phyloP scores from a whole-genome alignment of 2,329 filamentous ascomycete genomes.

The Bipolaris oryzae region DNA sequence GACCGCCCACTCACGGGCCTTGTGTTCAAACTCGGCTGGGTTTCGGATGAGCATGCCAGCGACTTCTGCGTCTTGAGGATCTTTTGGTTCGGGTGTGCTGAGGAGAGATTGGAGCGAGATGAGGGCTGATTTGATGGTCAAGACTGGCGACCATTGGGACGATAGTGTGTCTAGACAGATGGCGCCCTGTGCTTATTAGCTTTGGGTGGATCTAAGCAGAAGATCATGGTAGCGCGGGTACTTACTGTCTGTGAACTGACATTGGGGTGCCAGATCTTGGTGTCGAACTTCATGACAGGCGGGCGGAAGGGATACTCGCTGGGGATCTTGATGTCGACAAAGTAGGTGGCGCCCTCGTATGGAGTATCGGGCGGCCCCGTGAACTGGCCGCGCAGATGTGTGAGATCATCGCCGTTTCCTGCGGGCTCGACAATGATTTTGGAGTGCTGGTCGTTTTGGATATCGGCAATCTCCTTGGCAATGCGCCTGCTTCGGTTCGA shows the following conservation, averaged over 20 bases:
- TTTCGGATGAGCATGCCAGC: constrained; percentile 85
- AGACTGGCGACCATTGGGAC: constrained; percentile 89
- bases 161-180: constrained; percentile 95
- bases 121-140: constrained; percentile 94
- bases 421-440: constrained; percentile 73
- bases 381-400: constrained; percentile 82
- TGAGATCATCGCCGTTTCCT: constrained; percentile 70
- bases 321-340: constrained; percentile 86
- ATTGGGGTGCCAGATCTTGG: constrained; percentile 97
- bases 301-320: constrained; percentile 92
- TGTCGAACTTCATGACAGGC: constrained; percentile 87
- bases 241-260: constrained; percentile 89
- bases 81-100: constrained; percentile 90
- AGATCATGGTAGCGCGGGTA: constrained; percentile 17
- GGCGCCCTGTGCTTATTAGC: constrained; percentile 70
- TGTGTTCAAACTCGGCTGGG: constrained; percentile 77
- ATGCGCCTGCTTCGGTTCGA: constrained; percentile 67
- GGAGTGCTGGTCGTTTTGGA: constrained; percentile 74
- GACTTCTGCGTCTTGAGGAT: constrained; percentile 95
- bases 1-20: constrained; percentile 90
- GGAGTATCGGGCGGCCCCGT: constrained; percentile 88
- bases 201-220: neutral
- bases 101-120: constrained; percentile 93
- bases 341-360: constrained; percentile 84
- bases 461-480: constrained; percentile 77